A percentile compares a stretch with the other conserved stretches of the same genome.
These are phyloP conservation scores for Calophaca sinica DNA, from an alignment of 306 rosid species.

Conservation along the genomic window DNA sequence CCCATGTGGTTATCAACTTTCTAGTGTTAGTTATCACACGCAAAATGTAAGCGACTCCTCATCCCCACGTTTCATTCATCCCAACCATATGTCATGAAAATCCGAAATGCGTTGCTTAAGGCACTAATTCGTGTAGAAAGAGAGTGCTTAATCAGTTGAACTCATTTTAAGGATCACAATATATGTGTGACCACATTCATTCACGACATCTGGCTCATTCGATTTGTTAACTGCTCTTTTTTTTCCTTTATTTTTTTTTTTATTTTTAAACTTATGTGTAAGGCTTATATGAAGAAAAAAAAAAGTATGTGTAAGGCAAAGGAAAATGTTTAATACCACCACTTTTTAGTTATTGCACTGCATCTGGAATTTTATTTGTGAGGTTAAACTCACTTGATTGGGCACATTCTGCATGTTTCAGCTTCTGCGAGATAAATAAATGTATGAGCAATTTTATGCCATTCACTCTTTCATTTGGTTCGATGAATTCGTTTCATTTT, in stretches of 20 bases:
- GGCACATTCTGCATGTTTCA: too few relatives aligned
- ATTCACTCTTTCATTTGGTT: too few relatives aligned
- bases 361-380: too few relatives aligned
- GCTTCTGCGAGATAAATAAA: too few relatives aligned
- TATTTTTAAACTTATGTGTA: not conserved
- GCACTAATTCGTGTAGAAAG: slow-evolving; percentile 30
- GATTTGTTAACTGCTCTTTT: not conserved
- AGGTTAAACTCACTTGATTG: too few relatives aligned
- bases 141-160: slow-evolving; percentile 27
- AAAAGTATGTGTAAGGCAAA: not conserved
- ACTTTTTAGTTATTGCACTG: too few relatives aligned
- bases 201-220: not conserved
- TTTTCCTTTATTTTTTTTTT: too few relatives aligned
- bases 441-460: too few relatives aligned
- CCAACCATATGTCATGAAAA: slow-evolving; percentile 49
- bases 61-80: slow-evolving; percentile 56
- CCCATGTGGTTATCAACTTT: slow-evolving; percentile 55
- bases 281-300: too few relatives aligned
- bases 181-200: not conserved
- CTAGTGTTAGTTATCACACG: slow-evolving; percentile 41
- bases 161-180: slow-evolving; percentile 45
- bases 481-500: too few relatives aligned
- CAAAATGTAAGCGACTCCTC: slow-evolving; percentile 43
- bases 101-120: slow-evolving; percentile 47
- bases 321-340: not conserved